These are phyloP conservation scores for Ogataea sp. DNA, from an alignment of 805 yeast species.

Conservation along the genomic window DNA sequence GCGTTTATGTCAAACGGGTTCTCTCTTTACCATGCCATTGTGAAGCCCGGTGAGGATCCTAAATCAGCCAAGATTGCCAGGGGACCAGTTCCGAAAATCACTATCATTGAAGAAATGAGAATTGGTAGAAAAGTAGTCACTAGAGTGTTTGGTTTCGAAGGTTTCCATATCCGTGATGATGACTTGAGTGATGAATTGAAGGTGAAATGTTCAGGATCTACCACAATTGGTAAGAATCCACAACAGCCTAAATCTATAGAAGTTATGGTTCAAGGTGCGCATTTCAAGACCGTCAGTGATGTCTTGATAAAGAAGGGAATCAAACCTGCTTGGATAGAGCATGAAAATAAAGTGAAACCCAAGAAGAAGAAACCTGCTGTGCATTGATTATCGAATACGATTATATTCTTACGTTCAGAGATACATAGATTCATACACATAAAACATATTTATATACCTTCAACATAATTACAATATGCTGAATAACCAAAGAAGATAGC, in stretches of 20 bases:
- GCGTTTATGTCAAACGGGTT: conserved; percentile 36
- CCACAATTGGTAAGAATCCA: conserved; percentile 57
- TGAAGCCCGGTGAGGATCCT: conserved; percentile 32
- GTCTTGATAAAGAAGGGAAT: conserved; percentile 56
- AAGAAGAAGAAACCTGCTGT: conserved; percentile 32
- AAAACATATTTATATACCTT: too few relatives aligned
- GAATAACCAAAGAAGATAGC: too few relatives aligned
- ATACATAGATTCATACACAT: too few relatives aligned
- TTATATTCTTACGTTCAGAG: too few relatives aligned
- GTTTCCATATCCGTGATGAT: conserved; percentile 56
- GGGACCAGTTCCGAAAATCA: conserved; percentile 64
- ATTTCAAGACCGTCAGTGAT: conserved; percentile 53
- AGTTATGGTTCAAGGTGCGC: conserved; percentile 89
- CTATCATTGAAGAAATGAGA: conserved; percentile 63
- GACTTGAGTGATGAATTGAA: conserved; percentile 61
- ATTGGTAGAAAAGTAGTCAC: conserved; percentile 81
- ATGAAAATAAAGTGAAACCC: conserved; percentile 52
- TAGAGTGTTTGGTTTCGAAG: conserved; percentile 59
- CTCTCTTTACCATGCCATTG: conserved; percentile 27
- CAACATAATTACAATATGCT: too few relatives aligned
- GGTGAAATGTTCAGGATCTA: conserved; percentile 82
- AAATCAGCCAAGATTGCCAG: conserved; percentile 32
- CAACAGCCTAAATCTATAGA: conserved; percentile 51
- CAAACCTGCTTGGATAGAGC: conserved; percentile 54
- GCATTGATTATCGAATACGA: background rate